These are phyloP conservation scores for Akebia trifoliata DNA, from an alignment of 164 flowering plant species.

Conservation along the genomic window DNA sequence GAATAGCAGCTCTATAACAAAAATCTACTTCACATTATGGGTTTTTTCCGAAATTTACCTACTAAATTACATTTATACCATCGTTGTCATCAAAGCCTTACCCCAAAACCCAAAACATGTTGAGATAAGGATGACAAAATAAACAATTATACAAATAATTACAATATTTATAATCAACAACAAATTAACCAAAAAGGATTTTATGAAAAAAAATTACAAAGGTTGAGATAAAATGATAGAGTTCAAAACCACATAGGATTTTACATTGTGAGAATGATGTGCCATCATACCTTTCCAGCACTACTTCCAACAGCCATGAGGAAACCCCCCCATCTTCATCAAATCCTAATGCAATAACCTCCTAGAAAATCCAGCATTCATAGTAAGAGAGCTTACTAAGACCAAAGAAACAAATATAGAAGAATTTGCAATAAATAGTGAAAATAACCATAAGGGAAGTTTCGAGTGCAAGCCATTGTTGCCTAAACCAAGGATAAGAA, in stretches of 20 bases:
- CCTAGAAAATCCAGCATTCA: slow-evolving; percentile 38
- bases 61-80: too few relatives aligned
- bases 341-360: slow-evolving; percentile 71
- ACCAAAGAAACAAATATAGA: slow-evolving; percentile 2
- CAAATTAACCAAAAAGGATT: neutral
- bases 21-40: too few relatives aligned
- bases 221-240: neutral
- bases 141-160: neutral
- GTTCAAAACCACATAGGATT: neutral
- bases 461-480: too few relatives aligned
- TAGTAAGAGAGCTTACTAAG: slow-evolving; percentile 7
- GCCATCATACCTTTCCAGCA: slow-evolving; percentile 68
- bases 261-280: neutral
- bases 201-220: neutral
- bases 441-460: too few relatives aligned
- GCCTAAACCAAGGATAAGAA: too few relatives aligned
- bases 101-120: neutral
- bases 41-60: too few relatives aligned
- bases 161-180: neutral
- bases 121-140: neutral
- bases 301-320: slow-evolving; percentile 87
- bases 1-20: too few relatives aligned
- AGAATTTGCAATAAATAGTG: too few relatives aligned
- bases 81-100: too few relatives aligned
- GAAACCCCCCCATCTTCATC: slow-evolving; percentile 47